Evolutionary conservation across 148 eudicot species (phyloP), one percentile per base, ranked within the genome.

Genomic region (Camellia sinensis): DNA sequence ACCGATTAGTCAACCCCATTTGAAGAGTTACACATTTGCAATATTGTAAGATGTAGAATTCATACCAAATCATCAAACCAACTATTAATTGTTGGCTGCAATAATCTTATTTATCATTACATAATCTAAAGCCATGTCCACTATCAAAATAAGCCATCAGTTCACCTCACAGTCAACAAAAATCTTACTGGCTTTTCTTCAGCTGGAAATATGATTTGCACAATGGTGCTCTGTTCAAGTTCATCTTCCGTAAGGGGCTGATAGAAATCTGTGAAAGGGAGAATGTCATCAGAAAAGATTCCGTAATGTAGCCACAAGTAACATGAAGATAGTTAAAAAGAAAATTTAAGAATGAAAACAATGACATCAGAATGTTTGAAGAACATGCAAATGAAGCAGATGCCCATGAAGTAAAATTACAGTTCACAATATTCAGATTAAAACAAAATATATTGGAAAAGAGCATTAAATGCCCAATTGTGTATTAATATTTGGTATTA

Each of bases 171-270:
- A 2, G 17, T 56, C 13, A 67, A 46, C 48, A 65, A 54, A 76
- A 68, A 68, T 37, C 88, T 81, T 89, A 93, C 99, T 78, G 97
- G 99, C 86, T 92, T 92, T 66, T 88, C 87, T 22, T 95, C 94
- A 46, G 82, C 81, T 53, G 95, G 93, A 80, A 64, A 96, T n/a
- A 96, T 50, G 82, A 92, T 83, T 14, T 85, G 67, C 79, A 96
- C 97, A 40, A 89, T 84, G 67, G 97, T 93, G 84, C 93, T 96
- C 77, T 96, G 95, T 78, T 96, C 99, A 29, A 88, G 73, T 81
- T 96, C 99, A 82, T 96, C 99, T 83, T 96, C 94, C 84, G 82
- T 75, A 7, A 93, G 76, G 7, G 99, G 99, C 5, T 96, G 87
- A 75, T 93, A 96, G 86, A 96, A 91, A 86, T 96, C 99, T 96